These are phyloP conservation scores for Chytriomyces confervae DNA, from an alignment of 192 early-diverging fungal species.

Conservation along the genomic window DNA sequence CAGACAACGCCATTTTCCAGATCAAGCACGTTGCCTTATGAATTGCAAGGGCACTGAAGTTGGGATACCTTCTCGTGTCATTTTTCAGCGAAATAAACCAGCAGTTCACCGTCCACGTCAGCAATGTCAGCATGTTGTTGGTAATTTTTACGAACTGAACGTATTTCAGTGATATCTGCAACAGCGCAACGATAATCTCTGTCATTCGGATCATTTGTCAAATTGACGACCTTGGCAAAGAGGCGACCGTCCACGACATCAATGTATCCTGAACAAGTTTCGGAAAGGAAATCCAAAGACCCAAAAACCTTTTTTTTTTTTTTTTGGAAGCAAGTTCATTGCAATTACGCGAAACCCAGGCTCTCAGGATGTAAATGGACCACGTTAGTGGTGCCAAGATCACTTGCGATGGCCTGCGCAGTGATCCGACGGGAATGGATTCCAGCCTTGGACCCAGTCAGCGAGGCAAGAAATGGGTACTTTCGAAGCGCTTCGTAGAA, in stretches of 20 bases:
- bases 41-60: not conserved
- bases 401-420: too few relatives aligned
- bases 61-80: conserved; percentile 3
- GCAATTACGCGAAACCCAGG: too few relatives aligned
- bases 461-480: too few relatives aligned
- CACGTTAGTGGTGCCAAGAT: too few relatives aligned
- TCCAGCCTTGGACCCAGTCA: too few relatives aligned
- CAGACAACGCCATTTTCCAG: not conserved
- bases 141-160: not conserved
- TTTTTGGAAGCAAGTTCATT: too few relatives aligned
- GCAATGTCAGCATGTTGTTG: not conserved
- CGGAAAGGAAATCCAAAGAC: too few relatives aligned
- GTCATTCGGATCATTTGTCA: not conserved
- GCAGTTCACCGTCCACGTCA: not conserved
- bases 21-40: conserved; percentile 24
- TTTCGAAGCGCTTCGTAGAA: too few relatives aligned
- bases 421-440: too few relatives aligned
- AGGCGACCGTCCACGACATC: conserved; percentile 23
- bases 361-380: too few relatives aligned
- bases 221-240: conserved; percentile 31
- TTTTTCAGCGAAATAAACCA: not conserved
- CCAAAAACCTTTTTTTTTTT: too few relatives aligned
- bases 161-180: not conserved
- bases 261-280: not conserved
- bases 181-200: not conserved